Evolutionary conservation across 345 rosid species (phyloP).

Genomic region (Melaleuca alternifolia): DNA sequence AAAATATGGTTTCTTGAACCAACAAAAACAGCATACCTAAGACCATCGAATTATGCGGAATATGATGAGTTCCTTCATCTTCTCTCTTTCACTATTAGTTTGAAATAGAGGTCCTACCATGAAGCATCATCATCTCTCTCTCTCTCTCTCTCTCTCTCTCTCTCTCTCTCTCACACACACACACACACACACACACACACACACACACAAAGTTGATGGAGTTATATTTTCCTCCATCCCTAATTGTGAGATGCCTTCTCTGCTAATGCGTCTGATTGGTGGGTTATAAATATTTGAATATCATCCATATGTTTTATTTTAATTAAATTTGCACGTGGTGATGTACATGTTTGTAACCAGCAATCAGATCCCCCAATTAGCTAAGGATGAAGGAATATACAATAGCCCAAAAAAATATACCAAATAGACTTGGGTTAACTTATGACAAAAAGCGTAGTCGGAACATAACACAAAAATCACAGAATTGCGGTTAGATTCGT

Average conservation of each 20-base stretch:
- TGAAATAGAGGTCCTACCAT: not conserved
- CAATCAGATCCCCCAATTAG: too few relatives aligned
- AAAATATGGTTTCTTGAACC: too few relatives aligned
- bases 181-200: too few relatives aligned
- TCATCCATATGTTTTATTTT: too few relatives aligned
- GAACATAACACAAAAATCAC: not conserved
- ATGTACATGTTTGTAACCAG: not conserved
- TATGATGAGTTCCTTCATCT: not conserved
- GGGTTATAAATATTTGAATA: not conserved
- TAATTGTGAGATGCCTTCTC: not conserved
- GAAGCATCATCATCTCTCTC: not conserved
- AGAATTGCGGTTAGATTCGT: not conserved
- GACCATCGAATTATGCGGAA: not conserved
- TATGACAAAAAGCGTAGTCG: not conserved
- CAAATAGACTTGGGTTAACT: not conserved
- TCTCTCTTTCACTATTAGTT: not conserved
- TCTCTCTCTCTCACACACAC: not conserved
- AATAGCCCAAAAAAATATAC: not conserved
- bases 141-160: not conserved
- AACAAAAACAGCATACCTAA: too few relatives aligned
- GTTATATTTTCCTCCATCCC: not conserved
- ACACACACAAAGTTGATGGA: not conserved
- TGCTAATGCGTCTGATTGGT: not conserved
- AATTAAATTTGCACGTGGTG: rapidly evolving
- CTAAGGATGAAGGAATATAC: not conserved